These are phyloP conservation scores for Inosperma sp. DNA, from an alignment of 768 basidiomycete species.

Conservation along the genomic window DNA sequence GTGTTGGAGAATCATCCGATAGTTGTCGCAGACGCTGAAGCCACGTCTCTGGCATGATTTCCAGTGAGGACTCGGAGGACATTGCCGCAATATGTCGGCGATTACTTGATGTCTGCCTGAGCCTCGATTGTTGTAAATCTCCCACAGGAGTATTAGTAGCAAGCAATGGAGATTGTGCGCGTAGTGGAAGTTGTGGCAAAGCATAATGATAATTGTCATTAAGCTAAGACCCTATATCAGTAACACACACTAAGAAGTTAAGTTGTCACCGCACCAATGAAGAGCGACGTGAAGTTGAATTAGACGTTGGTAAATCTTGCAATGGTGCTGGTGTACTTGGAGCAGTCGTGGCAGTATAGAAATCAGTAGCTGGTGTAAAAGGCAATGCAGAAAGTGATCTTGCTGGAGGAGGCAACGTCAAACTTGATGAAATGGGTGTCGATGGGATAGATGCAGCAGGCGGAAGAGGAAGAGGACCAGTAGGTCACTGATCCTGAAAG, in stretches of 20 bases:
- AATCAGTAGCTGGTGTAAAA: not conserved
- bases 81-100: not conserved
- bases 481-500: not conserved
- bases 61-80: not conserved
- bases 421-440: not conserved
- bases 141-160: not conserved
- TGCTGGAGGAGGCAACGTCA: not conserved
- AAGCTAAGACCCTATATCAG: no score
- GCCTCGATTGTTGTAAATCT: not conserved
- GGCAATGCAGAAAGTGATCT: not conserved
- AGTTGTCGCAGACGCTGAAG: not conserved
- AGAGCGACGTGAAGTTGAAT: no score
- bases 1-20: not conserved
- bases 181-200: not conserved
- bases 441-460: not conserved
- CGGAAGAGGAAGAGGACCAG: not conserved
- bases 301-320: no score
- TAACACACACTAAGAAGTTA: no score
- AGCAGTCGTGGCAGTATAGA: no score
- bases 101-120: not conserved
- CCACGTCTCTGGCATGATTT: not conserved
- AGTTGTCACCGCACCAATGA: no score
- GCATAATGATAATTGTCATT: no score
- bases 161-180: not conserved
- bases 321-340: no score